Conservation (phyloP, 352 stramenopile species). For the Pythium aquatile region DNA sequence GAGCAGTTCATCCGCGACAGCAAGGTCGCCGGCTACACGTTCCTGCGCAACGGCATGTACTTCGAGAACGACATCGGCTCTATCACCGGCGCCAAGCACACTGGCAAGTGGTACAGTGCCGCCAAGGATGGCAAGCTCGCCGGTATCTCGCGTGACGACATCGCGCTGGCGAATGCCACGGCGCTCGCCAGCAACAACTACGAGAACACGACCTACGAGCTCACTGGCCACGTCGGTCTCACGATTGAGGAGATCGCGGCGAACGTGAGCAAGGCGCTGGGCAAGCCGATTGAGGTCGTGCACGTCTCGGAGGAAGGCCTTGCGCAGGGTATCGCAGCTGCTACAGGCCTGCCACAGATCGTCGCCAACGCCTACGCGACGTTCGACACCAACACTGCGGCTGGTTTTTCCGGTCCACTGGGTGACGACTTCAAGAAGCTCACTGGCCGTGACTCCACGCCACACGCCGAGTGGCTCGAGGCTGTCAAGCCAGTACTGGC, state of each 20-base stretch:
- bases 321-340: neutral
- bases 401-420: neutral
- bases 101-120: conserved; percentile 18
- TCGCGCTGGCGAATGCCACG: conserved; percentile 10
- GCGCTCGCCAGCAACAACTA: conserved; percentile 19
- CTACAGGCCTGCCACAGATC: neutral
- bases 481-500: conserved; percentile 12
- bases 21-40: conserved; percentile 21
- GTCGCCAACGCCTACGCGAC: conserved; percentile 16
- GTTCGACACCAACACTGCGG: conserved; percentile 19
- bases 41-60: conserved; percentile 25
- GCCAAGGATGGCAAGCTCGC: conserved; percentile 14
- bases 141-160: conserved; percentile 5
- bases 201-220: conserved; percentile 14
- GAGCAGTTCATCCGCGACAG: conserved; percentile 17
- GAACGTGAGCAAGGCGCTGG: conserved; percentile 13
- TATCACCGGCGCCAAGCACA: neutral
- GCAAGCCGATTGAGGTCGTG: conserved; percentile 19
- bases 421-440: conserved; percentile 26
- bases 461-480: conserved; percentile 21
- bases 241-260: conserved; percentile 13
- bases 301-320: conserved; percentile 4
- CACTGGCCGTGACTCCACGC: conserved; percentile 16
- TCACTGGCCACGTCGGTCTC: conserved; percentile 9
- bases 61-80: conserved; percentile 20